Evolutionary conservation across 371 early-diverging fungal genomes (phyloP).

Genomic region (Chytridium lagenaria): DNA sequence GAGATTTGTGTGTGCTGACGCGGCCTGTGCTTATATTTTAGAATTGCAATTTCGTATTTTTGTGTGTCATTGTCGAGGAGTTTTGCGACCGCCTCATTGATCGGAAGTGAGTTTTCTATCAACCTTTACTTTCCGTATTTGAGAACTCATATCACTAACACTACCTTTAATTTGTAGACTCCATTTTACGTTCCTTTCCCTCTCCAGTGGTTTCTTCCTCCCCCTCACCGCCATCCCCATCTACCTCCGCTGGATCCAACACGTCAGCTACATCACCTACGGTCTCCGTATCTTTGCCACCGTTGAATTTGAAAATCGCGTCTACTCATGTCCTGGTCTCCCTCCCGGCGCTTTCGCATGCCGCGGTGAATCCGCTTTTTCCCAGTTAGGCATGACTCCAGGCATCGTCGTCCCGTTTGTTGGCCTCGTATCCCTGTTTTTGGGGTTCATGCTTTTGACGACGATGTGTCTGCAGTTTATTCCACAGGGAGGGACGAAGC

Average conservation of each 20-base stretch:
- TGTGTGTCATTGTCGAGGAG: constrained; percentile 46
- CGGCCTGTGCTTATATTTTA: too few species aligned
- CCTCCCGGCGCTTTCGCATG: constrained; percentile 2
- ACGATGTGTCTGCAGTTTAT: neutral
- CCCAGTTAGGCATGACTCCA: constrained; percentile 26
- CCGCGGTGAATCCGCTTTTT: constrained; percentile 30
- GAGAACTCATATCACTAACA: too few species aligned
- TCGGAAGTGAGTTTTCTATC: neutral
- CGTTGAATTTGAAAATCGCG: constrained; percentile 46
- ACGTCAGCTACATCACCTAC: constrained; percentile 33
- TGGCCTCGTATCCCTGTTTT: neutral
- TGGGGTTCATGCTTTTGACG: neutral
- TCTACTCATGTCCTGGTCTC: constrained; percentile 41
- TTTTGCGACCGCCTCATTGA: constrained; percentile 49
- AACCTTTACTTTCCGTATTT: too few species aligned
- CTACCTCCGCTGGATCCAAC: constrained; percentile 45
- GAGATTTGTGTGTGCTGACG: too few species aligned
- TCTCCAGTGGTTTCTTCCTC: constrained; percentile 51
- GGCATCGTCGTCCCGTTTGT: neutral
- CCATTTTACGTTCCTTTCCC: constrained; percentile 35
- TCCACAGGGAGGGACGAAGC: neutral
- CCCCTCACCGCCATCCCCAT: constrained; percentile 45
- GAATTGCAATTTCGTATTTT: constrained; percentile 37
- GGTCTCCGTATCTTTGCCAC: constrained; percentile 37
- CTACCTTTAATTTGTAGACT: neutral